Evolutionary conservation across 2,329 filamentous ascomycete species (phyloP), one percentile per base, ranked within the genome.

Genomic region (Exserohilum turcica): DNA sequence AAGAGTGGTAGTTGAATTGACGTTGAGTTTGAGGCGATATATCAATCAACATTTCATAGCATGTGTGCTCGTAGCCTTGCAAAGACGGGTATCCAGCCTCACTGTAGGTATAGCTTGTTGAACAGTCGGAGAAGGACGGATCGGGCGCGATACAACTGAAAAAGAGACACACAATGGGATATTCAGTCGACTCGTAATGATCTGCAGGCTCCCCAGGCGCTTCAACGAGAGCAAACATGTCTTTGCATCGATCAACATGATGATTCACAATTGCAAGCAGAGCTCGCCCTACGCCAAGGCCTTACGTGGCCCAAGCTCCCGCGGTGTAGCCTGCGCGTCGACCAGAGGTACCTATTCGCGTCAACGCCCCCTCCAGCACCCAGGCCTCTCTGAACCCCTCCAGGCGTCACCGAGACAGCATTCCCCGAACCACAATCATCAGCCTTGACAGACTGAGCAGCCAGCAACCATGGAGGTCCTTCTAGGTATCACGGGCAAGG

Each of bases 401-500:
- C 31, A 33, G 29, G 40, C 29, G 24, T 21, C 18, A 21, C 12
- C 21, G 13, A 19, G 7, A 24, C 29, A 27, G 15, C 9, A 3
- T 21, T 32, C n/a, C 31, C 31, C 19, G n/a, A 47, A 36, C 47
- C 28, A 57, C 48, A 39, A 58, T n/a, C 29, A 36, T n/a, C 12
- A 24, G 15, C 19, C 49, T 29, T 64, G 71, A 18, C 73, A 52
- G 19, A n/a, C n/a, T 10, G 13, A 37, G 7, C 54, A 97, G 92
- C 24, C 18, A 35, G n/a, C 42, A 44, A 29, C 19, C 42, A 44
- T 44, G 94, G 94, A 99, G 86, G 91, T 97, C 76, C 85, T 99
- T 75, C 85, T 99, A 68, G 94, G 94, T 73, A 96, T 99, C 77
- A 97, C 93, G 56, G 95, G 94, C 82, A 96, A 96, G 83, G 95